Conservation (phyloP, 805 yeast species). For the Wilhelminamyces savonicus region DNA sequence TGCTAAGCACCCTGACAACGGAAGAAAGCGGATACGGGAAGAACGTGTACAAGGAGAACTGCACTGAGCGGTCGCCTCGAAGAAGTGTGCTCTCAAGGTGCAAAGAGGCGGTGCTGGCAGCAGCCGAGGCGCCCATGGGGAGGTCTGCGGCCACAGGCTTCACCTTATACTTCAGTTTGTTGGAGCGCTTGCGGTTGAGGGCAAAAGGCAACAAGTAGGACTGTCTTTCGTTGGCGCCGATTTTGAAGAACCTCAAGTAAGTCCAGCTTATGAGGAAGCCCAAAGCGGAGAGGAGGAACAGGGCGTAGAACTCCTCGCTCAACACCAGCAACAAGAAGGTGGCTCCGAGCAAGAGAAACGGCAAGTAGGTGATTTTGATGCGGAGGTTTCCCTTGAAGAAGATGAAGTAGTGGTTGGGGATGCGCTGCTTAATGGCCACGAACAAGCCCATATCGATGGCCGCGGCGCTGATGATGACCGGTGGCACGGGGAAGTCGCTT, state of each 20-base stretch:
- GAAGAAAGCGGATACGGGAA: slow-evolving; percentile 35
- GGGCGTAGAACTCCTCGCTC: slow-evolving; percentile 22
- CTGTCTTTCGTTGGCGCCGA: slow-evolving; percentile 38
- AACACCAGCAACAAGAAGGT: slow-evolving; percentile 17
- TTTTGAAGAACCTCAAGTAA: slow-evolving; percentile 32
- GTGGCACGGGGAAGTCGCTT: slow-evolving; percentile 21
- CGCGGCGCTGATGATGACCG: slow-evolving; percentile 47
- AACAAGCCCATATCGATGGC: slow-evolving; percentile 53
- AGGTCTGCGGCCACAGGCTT: slow-evolving; percentile 1
- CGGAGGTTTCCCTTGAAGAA: slow-evolving; percentile 42
- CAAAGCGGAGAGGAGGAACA: slow-evolving; percentile 15
- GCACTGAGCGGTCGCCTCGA: slow-evolving; percentile 22
- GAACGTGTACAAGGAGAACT: slow-evolving; percentile 32
- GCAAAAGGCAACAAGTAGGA: slow-evolving; percentile 35
- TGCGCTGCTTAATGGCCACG: slow-evolving; percentile 60
- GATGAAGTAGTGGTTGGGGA: slow-evolving; percentile 53
- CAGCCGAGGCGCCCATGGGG: neutral
- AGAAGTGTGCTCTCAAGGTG: slow-evolving; percentile 5
- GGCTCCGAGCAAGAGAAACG: slow-evolving; percentile 19
- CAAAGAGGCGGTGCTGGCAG: slow-evolving; percentile 2
- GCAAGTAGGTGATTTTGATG: slow-evolving; percentile 35
- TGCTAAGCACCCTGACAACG: slow-evolving; percentile 13
- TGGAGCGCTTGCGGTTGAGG: slow-evolving; percentile 12
- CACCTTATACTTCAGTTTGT: slow-evolving; percentile 6
- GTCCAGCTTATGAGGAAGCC: slow-evolving; percentile 35